phyloP scores from a whole-genome alignment of 2,329 filamentous ascomycete species.

The Trichoderma semiorbis region DNA sequence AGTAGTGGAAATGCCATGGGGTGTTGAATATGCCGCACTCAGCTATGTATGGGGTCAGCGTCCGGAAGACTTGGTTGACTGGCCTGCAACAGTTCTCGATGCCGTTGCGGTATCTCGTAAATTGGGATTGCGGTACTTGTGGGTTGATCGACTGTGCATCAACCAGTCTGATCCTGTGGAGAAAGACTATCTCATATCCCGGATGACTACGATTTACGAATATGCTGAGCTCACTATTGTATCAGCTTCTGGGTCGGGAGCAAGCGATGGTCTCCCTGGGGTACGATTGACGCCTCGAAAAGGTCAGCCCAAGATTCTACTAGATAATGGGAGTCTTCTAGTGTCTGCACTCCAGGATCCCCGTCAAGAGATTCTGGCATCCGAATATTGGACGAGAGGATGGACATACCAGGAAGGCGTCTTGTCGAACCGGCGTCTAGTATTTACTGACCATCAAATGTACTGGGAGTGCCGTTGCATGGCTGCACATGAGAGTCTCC shows the following conservation, averaged over 20 bases:
- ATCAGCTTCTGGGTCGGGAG: conserved; percentile 3
- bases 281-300: neutral
- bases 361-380: conserved; percentile 7
- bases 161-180: conserved; percentile 42
- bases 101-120: conserved; percentile 44
- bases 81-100: conserved; percentile 37
- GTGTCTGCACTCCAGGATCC: conserved; percentile 6
- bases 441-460: conserved; percentile 25
- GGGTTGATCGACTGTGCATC: conserved; percentile 46
- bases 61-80: conserved; percentile 14
- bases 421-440: conserved; percentile 19
- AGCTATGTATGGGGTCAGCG: conserved; percentile 42
- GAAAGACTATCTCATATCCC: conserved; percentile 10
- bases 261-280: conserved; percentile 5
- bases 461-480: conserved; percentile 25
- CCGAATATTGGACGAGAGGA: conserved; percentile 19
- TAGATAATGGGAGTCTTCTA: neutral
- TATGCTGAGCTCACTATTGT: conserved; percentile 12
- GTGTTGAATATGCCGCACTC: conserved; percentile 36
- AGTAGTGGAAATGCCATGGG: neutral
- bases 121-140: conserved; percentile 41
- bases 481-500: conserved; percentile 6
- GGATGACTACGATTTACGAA: conserved; percentile 15
- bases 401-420: conserved; percentile 22
- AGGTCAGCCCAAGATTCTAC: neutral